Base-by-base conservation (phyloP, 495 filamentous ascomycete species). In the Tuber indicum region DNA sequence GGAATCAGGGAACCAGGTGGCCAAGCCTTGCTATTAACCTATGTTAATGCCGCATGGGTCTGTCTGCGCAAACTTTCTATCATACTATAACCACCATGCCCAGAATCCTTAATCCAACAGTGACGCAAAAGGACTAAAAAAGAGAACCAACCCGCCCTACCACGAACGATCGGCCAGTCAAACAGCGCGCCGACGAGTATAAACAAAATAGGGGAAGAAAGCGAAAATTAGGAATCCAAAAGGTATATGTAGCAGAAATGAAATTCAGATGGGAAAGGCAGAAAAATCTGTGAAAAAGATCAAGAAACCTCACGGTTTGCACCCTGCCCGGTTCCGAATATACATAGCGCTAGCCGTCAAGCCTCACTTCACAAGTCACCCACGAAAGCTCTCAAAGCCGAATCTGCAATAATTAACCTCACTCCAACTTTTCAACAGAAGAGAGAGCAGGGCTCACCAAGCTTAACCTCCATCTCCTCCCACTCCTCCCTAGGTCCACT, bases 391-490 rank as follows among this genome's bases (percentile, higher is more conserved):
- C 58, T 36, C 58, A 66, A 66, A 26, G 58, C 1, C 14, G 58
- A 66, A 66, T 66, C 58, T 66, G 14, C 0, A 36, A 66, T 14
- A 17, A 36, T 66, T 66, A 66, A 14, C 58, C 26, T 66, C 58
- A 26, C 12, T 32, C 17, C 42, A n/a, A 71, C 32, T 12, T 74
- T 23, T 16, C 46, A 39, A 23, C 41, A 72, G 17, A 47, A 62
- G 17, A 44, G 17, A 32, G 17, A n/a, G 45, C 1, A 43, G 3
- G 42, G 45, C 75, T 69, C 70, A 80, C 78, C 66, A 8, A 96
- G 84, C 85, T 98, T 98, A 45, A 89, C 91, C 79, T 90, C 85
- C 94, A 98, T 97, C 87, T 98, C 96, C 73, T 96, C 92, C 87
- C 90, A 91, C 87, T 98, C 95, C 12, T 89, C 94, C 66, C 91